phyloP scores from a whole-genome alignment of 2,329 filamentous ascomycete genomes.

The Hypoxylon sp. region DNA sequence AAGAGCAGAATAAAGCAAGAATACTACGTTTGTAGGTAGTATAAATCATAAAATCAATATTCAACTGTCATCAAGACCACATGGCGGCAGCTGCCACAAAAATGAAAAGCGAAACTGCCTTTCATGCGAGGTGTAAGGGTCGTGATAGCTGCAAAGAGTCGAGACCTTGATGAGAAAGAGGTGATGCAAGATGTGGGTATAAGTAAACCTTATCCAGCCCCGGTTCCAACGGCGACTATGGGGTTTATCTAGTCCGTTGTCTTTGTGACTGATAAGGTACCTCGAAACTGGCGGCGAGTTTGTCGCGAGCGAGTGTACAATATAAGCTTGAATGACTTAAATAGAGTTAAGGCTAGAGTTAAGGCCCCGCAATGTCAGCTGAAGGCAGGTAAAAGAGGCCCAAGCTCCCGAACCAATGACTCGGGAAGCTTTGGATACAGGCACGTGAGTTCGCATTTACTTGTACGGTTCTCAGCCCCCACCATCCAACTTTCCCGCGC shows the following conservation, averaged over 20 bases:
- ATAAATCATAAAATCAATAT: constrained; percentile 1
- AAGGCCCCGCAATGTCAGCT: constrained; percentile 34
- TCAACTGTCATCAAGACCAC: background rate
- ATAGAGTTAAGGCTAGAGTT: constrained; percentile 19
- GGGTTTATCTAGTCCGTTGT: constrained; percentile 16
- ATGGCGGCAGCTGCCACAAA: constrained; percentile 7
- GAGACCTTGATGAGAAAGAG: constrained; percentile 9
- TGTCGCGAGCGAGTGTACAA: constrained; percentile 8
- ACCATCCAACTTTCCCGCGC: constrained; percentile 29
- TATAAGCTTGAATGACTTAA: constrained; percentile 1
- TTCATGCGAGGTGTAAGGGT: background rate
- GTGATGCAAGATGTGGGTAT: constrained; percentile 33
- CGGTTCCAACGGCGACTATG: constrained; percentile 7
- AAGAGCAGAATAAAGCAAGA: constrained; percentile 14
- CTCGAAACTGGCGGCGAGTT: constrained; percentile 2
- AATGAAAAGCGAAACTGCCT: constrained; percentile 12
- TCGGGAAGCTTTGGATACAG: background rate
- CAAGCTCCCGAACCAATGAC: constrained; percentile 25
- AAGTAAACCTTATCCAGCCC: constrained; percentile 28
- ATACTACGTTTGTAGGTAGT: background rate
- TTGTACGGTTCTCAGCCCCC: constrained; percentile 22
- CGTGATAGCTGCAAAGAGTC: constrained; percentile 23
- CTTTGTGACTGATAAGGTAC: constrained; percentile 17
- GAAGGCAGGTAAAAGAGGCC: constrained; percentile 13
- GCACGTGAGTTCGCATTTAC: constrained; percentile 51